Evolutionary conservation across 2,329 filamentous ascomycete species (phyloP).

Genomic region (Apiospora koreana): DNA sequence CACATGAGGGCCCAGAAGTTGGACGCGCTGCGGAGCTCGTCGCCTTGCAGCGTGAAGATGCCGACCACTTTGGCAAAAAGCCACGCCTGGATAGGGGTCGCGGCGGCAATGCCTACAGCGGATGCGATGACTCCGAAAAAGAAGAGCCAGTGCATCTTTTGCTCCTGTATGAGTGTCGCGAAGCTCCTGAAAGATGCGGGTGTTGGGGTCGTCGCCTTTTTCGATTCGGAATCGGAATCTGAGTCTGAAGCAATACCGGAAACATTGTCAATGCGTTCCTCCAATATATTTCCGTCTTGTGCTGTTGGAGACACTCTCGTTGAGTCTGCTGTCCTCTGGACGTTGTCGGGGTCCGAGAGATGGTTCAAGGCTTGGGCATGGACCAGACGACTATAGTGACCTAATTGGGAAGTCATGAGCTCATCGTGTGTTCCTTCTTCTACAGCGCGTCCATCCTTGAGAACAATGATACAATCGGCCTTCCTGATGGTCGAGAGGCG

Average conservation of each 20-base stretch:
- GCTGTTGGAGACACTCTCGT: rapidly evolving
- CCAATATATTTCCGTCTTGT: rapidly evolving
- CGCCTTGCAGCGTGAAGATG: constrained; percentile 40
- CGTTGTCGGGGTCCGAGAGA: neutral
- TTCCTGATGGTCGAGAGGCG: constrained; percentile 31
- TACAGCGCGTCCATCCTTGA: constrained; percentile 52
- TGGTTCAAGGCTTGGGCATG: constrained; percentile 18
- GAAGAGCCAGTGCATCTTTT: constrained; percentile 43
- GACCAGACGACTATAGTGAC: constrained; percentile 49
- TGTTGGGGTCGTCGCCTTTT: constrained; percentile 18
- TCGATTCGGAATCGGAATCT: constrained; percentile 35
- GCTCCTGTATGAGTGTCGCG: constrained; percentile 33
- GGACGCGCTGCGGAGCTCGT: constrained; percentile 33
- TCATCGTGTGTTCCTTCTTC: constrained; percentile 56
- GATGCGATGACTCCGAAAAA: constrained; percentile 49
- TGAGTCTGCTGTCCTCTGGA: too few relatives aligned
- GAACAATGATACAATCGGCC: constrained; percentile 58
- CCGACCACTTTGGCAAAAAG: constrained; percentile 52
- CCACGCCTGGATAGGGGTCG: constrained; percentile 50
- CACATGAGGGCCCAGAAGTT: constrained; percentile 67
- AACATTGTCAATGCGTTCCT: neutral
- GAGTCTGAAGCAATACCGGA: constrained; percentile 9
- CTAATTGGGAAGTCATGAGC: constrained; percentile 70
- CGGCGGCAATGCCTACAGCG: constrained; percentile 41
- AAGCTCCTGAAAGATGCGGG: neutral